Evolutionary conservation across 768 basidiomycete species (phyloP).

Genomic region (Kockovaella imperatae): DNA sequence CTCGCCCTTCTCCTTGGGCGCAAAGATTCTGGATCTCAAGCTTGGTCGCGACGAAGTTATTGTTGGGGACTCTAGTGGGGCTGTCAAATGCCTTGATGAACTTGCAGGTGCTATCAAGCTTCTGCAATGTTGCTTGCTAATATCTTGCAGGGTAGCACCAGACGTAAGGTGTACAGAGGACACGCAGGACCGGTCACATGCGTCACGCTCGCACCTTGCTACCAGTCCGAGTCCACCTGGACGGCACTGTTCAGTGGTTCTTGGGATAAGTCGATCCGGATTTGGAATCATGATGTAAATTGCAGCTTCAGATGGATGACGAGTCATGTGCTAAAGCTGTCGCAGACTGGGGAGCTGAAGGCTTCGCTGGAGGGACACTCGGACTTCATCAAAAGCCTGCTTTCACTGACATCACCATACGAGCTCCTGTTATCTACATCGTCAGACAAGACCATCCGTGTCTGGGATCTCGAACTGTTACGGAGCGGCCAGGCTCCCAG

Average conservation of each 20-base stretch:
- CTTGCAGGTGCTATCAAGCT: constrained; percentile 54
- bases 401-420: constrained; percentile 54
- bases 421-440: constrained; percentile 68
- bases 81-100: constrained; percentile 65
- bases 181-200: constrained; percentile 85
- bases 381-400: constrained; percentile 83
- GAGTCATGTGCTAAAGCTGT: background rate
- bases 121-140: constrained; percentile 6
- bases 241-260: constrained; percentile 68
- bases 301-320: too few relatives aligned
- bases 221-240: background rate
- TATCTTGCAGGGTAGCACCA: constrained; percentile 63
- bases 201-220: constrained; percentile 53
- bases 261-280: constrained; percentile 91
- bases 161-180: constrained; percentile 64
- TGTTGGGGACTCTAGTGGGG: constrained; percentile 79
- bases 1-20: constrained; percentile 65
- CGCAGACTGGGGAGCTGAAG: constrained; percentile 51
- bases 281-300: constrained; percentile 73
- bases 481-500: constrained; percentile 6
- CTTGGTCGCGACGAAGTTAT: constrained; percentile 63
- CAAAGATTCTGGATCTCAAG: constrained; percentile 65
- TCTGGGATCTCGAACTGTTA: constrained; percentile 60
- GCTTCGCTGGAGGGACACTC: constrained; percentile 69
- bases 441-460: constrained; percentile 77